Evolutionary conservation across 345 rosid species (phyloP).

Genomic region (Ceriops decandra): DNA sequence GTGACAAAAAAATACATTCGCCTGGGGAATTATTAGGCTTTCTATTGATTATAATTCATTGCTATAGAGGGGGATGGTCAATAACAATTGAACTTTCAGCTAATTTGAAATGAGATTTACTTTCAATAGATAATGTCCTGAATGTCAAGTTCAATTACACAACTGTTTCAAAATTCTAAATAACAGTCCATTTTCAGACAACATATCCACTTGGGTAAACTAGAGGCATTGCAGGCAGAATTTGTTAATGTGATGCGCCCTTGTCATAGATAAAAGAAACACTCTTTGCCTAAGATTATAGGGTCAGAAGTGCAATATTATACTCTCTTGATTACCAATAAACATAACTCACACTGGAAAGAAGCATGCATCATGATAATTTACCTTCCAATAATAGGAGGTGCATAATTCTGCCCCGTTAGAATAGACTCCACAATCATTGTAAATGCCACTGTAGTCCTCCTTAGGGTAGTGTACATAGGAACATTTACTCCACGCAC

Average conservation of each 20-base stretch:
- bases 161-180: too few species aligned
- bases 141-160: too few species aligned
- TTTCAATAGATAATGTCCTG: too few species aligned
- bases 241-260: neutral
- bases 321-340: slow-evolving; percentile 1
- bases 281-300: neutral
- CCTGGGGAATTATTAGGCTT: too few species aligned
- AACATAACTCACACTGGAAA: neutral
- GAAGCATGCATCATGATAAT: neutral
- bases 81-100: too few species aligned
- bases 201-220: too few species aligned
- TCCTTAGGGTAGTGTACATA: slow-evolving; percentile 97
- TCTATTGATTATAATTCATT: too few species aligned
- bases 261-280: neutral
- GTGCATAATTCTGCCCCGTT: slow-evolving; percentile 71
- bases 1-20: too few species aligned
- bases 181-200: too few species aligned
- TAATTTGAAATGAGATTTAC: too few species aligned
- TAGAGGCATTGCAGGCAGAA: too few species aligned
- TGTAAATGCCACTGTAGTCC: slow-evolving; percentile 91
- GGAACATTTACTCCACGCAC: slow-evolving; percentile 98
- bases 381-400: slow-evolving; percentile 80
- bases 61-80: too few species aligned
- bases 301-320: neutral
- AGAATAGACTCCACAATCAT: slow-evolving; percentile 85